These are phyloP conservation scores for Lenwebbia sp. DNA, from an alignment of 345 rosid genomes.

Conservation along the genomic window DNA sequence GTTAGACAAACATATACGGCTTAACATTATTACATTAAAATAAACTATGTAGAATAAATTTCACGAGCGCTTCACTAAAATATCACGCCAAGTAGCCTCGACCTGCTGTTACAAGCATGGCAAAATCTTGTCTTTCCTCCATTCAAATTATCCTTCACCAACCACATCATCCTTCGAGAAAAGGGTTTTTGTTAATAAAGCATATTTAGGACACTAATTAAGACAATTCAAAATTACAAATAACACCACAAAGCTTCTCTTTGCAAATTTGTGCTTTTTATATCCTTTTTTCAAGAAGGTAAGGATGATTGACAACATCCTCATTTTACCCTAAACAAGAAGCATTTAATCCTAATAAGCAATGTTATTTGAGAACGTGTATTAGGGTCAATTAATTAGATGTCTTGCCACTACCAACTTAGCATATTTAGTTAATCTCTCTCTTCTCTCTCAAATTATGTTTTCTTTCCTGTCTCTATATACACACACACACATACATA, in stretches of 20 bases:
- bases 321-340: neutral
- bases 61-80: neutral
- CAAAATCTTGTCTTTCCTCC: neutral
- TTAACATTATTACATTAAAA: neutral
- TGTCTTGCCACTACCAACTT: neutral
- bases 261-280: neutral
- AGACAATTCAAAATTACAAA: neutral
- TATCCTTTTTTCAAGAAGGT: neutral
- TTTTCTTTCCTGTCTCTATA: neutral
- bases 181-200: neutral
- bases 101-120: neutral
- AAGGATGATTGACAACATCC: neutral
- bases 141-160: neutral
- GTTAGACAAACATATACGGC: too few relatives aligned
- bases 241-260: neutral
- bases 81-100: neutral
- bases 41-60: neutral
- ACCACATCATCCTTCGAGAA: neutral
- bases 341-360: neutral
- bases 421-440: neutral
- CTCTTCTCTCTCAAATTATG: neutral
- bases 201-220: neutral
- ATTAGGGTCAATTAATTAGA: neutral
- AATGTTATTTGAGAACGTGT: neutral
- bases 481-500: too few relatives aligned